Conservation (phyloP, 2,329 filamentous ascomycete species). For the Teratosphaeria pseudoeucalypti region DNA sequence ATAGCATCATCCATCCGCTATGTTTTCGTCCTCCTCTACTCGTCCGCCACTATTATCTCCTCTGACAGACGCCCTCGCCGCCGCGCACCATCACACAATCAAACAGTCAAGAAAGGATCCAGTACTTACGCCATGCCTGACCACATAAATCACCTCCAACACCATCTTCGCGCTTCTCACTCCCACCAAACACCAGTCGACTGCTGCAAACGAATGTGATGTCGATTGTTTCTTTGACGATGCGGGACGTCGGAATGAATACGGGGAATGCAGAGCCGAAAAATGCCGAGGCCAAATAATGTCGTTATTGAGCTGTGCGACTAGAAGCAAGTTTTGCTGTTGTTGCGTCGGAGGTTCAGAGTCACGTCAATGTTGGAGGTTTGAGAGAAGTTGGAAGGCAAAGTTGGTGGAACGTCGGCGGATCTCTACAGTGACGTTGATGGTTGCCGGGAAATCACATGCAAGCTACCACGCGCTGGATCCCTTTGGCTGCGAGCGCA, state of each 20-base stretch:
- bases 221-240: background rate
- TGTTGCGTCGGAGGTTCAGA: background rate
- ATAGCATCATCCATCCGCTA: background rate
- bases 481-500: background rate
- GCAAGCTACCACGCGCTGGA: background rate
- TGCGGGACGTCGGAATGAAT: background rate
- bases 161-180: conserved; percentile 5
- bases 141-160: conserved; percentile 40
- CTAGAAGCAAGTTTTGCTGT: background rate
- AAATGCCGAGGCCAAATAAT: background rate
- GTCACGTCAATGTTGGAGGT: background rate
- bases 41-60: background rate
- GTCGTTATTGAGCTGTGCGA: background rate
- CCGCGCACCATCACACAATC: background rate
- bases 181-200: background rate
- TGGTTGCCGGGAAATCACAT: background rate
- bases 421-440: background rate
- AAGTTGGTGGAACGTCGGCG: background rate
- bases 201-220: background rate
- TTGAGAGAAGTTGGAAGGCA: background rate
- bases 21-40: background rate
- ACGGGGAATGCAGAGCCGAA: background rate
- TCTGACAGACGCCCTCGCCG: background rate
- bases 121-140: conserved; percentile 40
- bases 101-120: background rate